Evolutionary conservation across 108 stramenopile species (phyloP), one percentile per base, ranked within the genome.

Genomic region (Skeletonema grethae): DNA sequence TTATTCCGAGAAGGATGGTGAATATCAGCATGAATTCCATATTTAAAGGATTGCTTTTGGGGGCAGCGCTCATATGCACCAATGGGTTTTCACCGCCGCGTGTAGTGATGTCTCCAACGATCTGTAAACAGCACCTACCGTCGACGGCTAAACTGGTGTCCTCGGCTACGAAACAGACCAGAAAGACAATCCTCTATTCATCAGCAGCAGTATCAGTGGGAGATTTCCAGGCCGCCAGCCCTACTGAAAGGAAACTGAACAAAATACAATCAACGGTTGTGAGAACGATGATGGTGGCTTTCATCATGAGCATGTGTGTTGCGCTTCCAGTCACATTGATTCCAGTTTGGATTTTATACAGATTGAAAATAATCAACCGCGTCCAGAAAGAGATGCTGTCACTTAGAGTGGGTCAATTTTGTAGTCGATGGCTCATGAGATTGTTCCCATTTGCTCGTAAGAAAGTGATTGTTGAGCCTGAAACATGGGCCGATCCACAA

Each of bases 401-500:
- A 4, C 73, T 95, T 13, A 60, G 71, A 15, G 76, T 82, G 3
- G 89, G 82, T 7, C 84, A 88, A 69, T 90, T 90, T 64, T 92
- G 90, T 69, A 83, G 85, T 62, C 85, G 95, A 36, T 93, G 89
- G 92, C 58, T 93, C 39, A 70, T 95, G 65, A 65, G 89, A 55
- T 8, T 92, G n/a, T 87, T 93, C 63, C 95, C 92, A 9, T 95
- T 95, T 81, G 86, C 89, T 32, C 72, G 67, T 2, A 64, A 90
- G 12, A 34, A 72, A 28, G 77, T 87, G 13, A 35, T 76, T 10
- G 71, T 75, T 25, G 63, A 83, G 38, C 73, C 48, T 43, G 74
- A 83, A 34, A 69, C 70, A 35, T 67, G 61, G 55, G 63, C 39
- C 18, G 75, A 75, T 67, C 85, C 88, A 7, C 76, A 86, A 67